Conservation (phyloP, 2,329 filamentous ascomycete genomes). For the Niveomyces coronatus region DNA sequence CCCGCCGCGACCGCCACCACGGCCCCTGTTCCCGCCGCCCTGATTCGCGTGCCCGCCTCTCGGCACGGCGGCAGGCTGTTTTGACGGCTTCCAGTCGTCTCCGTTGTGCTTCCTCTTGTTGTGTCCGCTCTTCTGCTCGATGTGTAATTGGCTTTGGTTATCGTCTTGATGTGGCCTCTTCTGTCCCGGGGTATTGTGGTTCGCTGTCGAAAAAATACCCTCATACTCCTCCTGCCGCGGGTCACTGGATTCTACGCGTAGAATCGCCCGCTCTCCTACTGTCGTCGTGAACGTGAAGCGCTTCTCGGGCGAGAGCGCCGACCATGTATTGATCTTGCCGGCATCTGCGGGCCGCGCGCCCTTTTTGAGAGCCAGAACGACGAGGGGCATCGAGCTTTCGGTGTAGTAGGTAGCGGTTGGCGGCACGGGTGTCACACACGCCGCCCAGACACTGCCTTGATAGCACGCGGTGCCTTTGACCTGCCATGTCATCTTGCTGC, state of each 20-base stretch:
- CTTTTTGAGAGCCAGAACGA: slow-evolving; percentile 73
- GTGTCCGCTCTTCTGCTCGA: slow-evolving; percentile 40
- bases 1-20: slow-evolving; percentile 26
- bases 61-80: slow-evolving; percentile 11
- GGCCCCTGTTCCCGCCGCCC: slow-evolving; percentile 18
- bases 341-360: slow-evolving; percentile 71
- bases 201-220: slow-evolving; percentile 49
- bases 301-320: slow-evolving; percentile 59
- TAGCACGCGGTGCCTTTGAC: slow-evolving; percentile 65
- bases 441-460: slow-evolving; percentile 82
- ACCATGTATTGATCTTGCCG: slow-evolving; percentile 73
- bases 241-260: slow-evolving; percentile 69
- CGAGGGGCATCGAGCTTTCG: slow-evolving; percentile 65
- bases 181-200: slow-evolving; percentile 32
- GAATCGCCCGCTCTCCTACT: slow-evolving; percentile 75
- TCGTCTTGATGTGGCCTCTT: slow-evolving; percentile 37
- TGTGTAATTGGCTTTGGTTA: slow-evolving; percentile 48
- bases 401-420: slow-evolving; percentile 60
- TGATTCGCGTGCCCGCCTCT: slow-evolving; percentile 13
- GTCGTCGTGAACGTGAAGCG: slow-evolving; percentile 70
- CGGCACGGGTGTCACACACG: slow-evolving; percentile 62
- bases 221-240: slow-evolving; percentile 53
- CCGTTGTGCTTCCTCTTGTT: slow-evolving; percentile 49
- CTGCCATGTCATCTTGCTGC: slow-evolving; percentile 73
- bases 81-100: slow-evolving; percentile 31